Evolutionary conservation across 495 filamentous ascomycete genomes (phyloP).

Genomic region (Penicillium mononematosum): DNA sequence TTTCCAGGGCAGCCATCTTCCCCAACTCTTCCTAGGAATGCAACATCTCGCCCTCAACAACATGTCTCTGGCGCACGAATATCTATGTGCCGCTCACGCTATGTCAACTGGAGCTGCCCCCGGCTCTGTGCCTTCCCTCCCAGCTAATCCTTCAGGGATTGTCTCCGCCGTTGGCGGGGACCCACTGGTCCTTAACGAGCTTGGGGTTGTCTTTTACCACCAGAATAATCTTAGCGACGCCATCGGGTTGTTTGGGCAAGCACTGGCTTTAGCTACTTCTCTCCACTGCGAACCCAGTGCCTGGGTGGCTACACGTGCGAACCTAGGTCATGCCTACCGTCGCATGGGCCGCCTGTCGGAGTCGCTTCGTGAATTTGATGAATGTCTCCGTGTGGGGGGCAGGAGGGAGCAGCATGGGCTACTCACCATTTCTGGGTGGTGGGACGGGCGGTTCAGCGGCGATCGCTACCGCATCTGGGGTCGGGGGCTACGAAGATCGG

Average conservation of each 20-base stretch:
- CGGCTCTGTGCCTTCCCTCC: slow-evolving; percentile 29
- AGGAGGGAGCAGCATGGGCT: slow-evolving; percentile 59
- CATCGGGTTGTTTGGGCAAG: slow-evolving; percentile 67
- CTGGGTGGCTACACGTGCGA: slow-evolving; percentile 84
- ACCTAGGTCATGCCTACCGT: slow-evolving; percentile 83
- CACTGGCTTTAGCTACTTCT: slow-evolving; percentile 72
- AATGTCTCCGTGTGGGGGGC: slow-evolving; percentile 77
- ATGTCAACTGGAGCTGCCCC: slow-evolving; percentile 60
- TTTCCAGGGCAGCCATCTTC: slow-evolving; percentile 95
- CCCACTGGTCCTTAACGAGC: slow-evolving; percentile 89
- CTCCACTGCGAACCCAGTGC: slow-evolving; percentile 78
- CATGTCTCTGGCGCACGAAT: slow-evolving; percentile 92
- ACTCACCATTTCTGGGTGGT: slow-evolving; percentile 42
- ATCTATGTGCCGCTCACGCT: slow-evolving; percentile 80
- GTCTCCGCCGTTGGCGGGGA: slow-evolving; percentile 53
- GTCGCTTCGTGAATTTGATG: slow-evolving; percentile 75
- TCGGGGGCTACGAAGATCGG: slow-evolving; percentile 49
- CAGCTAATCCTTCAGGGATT: slow-evolving; percentile 52
- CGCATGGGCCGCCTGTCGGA: slow-evolving; percentile 66
- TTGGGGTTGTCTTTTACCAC: slow-evolving; percentile 92
- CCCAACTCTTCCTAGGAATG: slow-evolving; percentile 96
- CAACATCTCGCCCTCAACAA: slow-evolving; percentile 96
- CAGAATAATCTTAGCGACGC: slow-evolving; percentile 76
- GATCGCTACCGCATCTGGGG: slow-evolving; percentile 36
- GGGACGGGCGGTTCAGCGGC: slow-evolving; percentile 35